A percentile compares a stretch with the other conserved stretches of the same genome.
These are phyloP conservation scores for Colletotrichum australisinense DNA, from an alignment of 2,329 filamentous ascomycete species.

Conservation along the genomic window DNA sequence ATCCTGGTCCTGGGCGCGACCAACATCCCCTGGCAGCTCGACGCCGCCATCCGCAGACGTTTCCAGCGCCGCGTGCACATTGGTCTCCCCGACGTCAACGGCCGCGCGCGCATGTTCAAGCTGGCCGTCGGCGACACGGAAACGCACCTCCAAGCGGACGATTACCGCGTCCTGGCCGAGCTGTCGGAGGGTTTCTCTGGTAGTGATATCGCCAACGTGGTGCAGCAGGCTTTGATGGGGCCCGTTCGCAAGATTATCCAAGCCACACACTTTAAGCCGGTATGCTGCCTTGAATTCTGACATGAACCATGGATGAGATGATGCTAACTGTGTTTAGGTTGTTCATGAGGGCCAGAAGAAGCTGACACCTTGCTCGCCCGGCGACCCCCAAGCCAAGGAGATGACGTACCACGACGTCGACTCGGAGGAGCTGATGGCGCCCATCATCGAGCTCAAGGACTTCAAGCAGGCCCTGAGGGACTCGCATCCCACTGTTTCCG, in stretches of 20 bases:
- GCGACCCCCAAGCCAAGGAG: conserved; percentile 85
- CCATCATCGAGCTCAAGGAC: conserved; percentile 87
- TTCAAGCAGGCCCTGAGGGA: conserved; percentile 93
- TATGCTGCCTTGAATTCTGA: conserved; percentile 50
- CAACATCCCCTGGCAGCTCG: conserved; percentile 98
- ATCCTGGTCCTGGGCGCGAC: conserved; percentile 96
- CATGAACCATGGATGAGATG: not conserved
- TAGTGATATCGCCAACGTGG: conserved; percentile 94
- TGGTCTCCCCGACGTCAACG: conserved; percentile 86
- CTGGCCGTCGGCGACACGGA: conserved; percentile 93
- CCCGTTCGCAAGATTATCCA: conserved; percentile 97
- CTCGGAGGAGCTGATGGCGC: conserved; percentile 86
- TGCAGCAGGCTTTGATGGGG: conserved; percentile 97
- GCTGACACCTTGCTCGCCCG: conserved; percentile 92
- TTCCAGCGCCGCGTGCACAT: conserved; percentile 98
- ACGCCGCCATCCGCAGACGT: conserved; percentile 92
- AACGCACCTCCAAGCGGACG: conserved; percentile 80
- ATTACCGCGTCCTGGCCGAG: conserved; percentile 83
- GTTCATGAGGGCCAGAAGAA: conserved; percentile 74
- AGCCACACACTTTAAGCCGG: conserved; percentile 97
- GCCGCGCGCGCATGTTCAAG: conserved; percentile 94
- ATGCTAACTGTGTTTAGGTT: conserved; percentile 63
- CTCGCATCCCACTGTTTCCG: conserved; percentile 89
- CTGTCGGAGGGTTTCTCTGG: conserved; percentile 95
- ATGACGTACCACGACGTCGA: conserved; percentile 95